Conservation (phyloP, 345 rosid species). For the Gossypium rotundifolium region DNA sequence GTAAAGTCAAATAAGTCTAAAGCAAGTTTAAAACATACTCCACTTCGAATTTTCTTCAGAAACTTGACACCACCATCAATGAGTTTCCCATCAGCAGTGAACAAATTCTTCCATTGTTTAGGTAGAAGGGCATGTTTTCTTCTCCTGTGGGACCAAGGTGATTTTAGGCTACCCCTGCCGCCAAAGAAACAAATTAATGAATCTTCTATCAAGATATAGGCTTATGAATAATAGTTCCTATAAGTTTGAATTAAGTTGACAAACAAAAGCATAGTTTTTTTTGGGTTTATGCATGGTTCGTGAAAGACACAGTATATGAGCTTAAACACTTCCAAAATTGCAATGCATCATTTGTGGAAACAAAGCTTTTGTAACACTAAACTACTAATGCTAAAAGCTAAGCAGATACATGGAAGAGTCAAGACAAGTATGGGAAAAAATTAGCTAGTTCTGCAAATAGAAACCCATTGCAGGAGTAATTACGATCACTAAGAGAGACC, state of each 20-base stretch:
- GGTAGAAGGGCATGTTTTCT: conserved; percentile 77
- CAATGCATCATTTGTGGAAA: not conserved
- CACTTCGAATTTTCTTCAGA: conserved; percentile 85
- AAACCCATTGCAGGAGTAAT: not conserved
- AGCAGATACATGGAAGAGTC: not conserved
- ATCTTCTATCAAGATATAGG: not conserved
- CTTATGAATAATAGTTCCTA: not conserved
- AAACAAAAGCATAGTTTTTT: not conserved
- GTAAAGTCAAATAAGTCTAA: not conserved
- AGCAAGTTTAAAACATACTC: conserved; percentile 49
- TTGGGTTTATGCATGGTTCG: not conserved
- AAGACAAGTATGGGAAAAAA: not conserved
- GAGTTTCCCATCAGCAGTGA: conserved; percentile 68
- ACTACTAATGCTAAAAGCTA: not conserved
- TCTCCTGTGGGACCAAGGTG: conserved; percentile 91
- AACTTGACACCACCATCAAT: conserved; percentile 76
- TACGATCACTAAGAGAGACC: not conserved
- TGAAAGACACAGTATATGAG: not conserved
- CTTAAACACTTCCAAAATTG: not conserved
- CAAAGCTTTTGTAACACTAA: not conserved
- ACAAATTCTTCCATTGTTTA: conserved; percentile 68
- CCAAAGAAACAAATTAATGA: conserved; percentile 10
- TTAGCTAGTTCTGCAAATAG: not conserved
- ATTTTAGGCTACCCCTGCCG: conserved; percentile 63
- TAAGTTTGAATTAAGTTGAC: not conserved